Conservation (phyloP, 2,329 filamentous ascomycete species). For the Coniochaeta pulveracea region DNA sequence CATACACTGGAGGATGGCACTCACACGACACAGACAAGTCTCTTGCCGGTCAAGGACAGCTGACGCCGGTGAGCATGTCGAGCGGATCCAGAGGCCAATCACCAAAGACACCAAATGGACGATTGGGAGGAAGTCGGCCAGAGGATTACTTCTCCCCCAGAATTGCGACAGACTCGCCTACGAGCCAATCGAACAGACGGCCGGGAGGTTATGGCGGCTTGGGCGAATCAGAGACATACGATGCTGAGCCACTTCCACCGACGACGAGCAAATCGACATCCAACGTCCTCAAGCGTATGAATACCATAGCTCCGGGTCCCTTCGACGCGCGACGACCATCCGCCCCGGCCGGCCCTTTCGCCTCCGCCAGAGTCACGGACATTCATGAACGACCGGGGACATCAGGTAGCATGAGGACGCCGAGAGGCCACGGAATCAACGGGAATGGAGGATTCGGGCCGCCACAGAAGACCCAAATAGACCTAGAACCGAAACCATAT, state of each 20-base stretch:
- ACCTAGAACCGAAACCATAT: conserved; percentile 24
- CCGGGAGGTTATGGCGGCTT: conserved; percentile 40
- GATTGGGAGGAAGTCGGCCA: conserved; percentile 27
- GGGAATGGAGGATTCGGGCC: conserved; percentile 49
- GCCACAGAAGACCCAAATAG: conserved; percentile 25
- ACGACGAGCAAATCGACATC: conserved; percentile 32
- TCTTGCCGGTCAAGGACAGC: conserved; percentile 42
- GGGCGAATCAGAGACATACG: conserved; percentile 22
- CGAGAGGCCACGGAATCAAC: conserved; percentile 33
- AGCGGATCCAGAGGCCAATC: conserved; percentile 51
- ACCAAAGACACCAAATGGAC: conserved; percentile 43
- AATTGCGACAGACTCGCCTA: conserved; percentile 31
- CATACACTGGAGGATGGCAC: conserved; percentile 8
- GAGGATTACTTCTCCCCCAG: conserved; percentile 34
- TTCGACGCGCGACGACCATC: conserved; percentile 39
- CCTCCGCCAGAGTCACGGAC: neutral
- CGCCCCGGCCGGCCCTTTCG: conserved; percentile 6
- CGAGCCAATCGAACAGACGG: conserved; percentile 23
- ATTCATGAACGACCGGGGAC: conserved; percentile 17
- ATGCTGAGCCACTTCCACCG: conserved; percentile 29
- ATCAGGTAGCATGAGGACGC: conserved; percentile 19
- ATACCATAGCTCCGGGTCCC: conserved; percentile 54
- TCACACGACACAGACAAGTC: conserved; percentile 36
- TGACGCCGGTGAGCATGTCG: conserved; percentile 52
- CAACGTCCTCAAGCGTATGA: conserved; percentile 48